Base-by-base conservation (phyloP, 1,284 basidiomycete species). In the Entoloma clypeatum region DNA sequence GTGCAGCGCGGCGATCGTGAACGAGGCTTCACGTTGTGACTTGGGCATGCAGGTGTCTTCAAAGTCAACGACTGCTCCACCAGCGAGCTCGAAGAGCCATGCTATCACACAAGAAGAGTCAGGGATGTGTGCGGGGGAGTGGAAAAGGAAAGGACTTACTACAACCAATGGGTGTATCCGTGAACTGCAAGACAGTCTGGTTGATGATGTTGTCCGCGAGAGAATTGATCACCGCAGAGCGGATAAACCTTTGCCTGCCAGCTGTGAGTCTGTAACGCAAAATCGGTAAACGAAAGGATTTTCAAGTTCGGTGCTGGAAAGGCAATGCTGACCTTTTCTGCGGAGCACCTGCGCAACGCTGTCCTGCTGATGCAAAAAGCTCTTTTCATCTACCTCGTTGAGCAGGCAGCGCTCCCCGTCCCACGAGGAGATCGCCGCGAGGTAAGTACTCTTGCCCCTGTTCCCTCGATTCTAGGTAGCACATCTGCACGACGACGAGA, bases 361-460 rank as follows among this genome's bases (percentile, higher is more conserved):
- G 51, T 92, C 85, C 62, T 95, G 92, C 60, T 95, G 92, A 53
- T 81, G 75, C 47, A 91, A 63, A 62, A 92, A 94, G 42, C 79
- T 85, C 60, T 93, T 87, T 63, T 93, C 92, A 48, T 86, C 74
- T 2, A 95, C 87, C 59, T 94, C 92, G 52, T 92, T 92, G 44
- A 95, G 69, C 40, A 93, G 59, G 54, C 88, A 88, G 36, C 67
- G 63, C 53, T 85, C 85, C 33, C 86, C 91, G 26, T 87, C 82
- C 92, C 92, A 95, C 32, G 84, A 84, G 7, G 79, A 81, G 50
- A 95, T 83, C 5, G 88, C 86, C 39, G 86, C 74, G 17, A 93
- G 72, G 51, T n/a, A n/a, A n/a, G n/a, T 85, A 89, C 52, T 84
- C 80, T 45, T 84, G 76, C 0, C 91, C 92, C 44, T 83, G 76